Conservation (phyloP, 805 yeast genomes). For the Wickerhamomyces chaumierensis region DNA sequence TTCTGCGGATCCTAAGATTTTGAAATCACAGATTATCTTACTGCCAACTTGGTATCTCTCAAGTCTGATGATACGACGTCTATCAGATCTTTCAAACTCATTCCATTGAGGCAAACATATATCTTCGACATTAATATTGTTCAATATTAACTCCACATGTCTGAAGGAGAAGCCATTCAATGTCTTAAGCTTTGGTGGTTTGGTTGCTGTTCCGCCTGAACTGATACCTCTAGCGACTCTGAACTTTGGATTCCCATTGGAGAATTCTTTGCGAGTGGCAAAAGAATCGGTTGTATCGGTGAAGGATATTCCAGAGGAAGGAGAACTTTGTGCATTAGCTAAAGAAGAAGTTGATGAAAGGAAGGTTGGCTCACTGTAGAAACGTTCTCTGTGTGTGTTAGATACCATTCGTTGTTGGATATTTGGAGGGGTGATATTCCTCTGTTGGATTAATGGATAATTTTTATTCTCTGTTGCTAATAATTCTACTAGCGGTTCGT, state of each 20-base stretch:
- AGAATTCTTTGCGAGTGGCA: not conserved
- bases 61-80: conserved; percentile 45
- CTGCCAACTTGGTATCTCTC: conserved; percentile 42
- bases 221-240: conserved; percentile 44
- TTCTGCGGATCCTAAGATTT: conserved; percentile 39
- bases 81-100: conserved; percentile 32
- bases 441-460: conserved; percentile 13
- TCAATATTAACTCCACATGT: conserved; percentile 38
- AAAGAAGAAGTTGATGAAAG: not conserved
- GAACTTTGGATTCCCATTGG: conserved; percentile 13
- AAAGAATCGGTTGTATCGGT: too few species aligned
- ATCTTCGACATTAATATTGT: conserved; percentile 34
- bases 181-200: conserved; percentile 35
- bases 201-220: conserved; percentile 45
- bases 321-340: not conserved
- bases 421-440: conserved; percentile 12
- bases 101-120: conserved; percentile 44
- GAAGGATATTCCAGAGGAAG: not conserved
- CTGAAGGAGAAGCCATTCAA: conserved; percentile 20
- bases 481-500: not conserved
- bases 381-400: not conserved
- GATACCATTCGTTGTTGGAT: conserved; percentile 1
- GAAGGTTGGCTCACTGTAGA: not conserved
- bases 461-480: not conserved
- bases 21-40: conserved; percentile 35